Conservation (phyloP, 768 basidiomycete species). For the Clathrus columnatus region DNA sequence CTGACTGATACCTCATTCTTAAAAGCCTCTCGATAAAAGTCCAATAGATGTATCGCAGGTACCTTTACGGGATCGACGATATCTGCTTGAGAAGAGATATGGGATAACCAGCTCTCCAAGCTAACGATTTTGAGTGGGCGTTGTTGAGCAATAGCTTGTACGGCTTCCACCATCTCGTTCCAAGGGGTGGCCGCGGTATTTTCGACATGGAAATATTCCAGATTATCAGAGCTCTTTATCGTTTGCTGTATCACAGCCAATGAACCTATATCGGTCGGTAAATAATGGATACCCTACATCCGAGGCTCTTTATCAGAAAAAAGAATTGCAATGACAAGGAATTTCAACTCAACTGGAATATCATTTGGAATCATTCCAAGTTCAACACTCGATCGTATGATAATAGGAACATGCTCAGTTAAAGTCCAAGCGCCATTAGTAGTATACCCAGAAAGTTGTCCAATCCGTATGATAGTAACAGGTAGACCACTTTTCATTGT, state of each 20-base stretch:
- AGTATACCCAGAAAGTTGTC: background rate
- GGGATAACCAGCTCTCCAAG: background rate
- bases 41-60: background rate
- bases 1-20: background rate
- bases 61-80: background rate
- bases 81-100: background rate
- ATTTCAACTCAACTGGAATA: too few relatives aligned
- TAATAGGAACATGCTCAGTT: slow-evolving; percentile 1
- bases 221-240: background rate
- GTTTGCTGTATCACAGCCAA: background rate
- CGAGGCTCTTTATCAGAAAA: too few relatives aligned
- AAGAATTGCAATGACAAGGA: too few relatives aligned
- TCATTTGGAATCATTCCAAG: background rate
- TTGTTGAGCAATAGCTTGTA: background rate
- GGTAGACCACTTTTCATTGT: background rate
- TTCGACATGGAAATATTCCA: slow-evolving; percentile 5
- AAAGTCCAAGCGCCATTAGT: slow-evolving; percentile 1
- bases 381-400: background rate
- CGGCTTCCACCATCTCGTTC: background rate
- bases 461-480: background rate
- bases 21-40: background rate
- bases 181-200: background rate
- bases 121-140: background rate
- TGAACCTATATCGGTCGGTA: background rate
- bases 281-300: background rate